Evolutionary conservation across 148 eudicot species (phyloP).

Genomic region (Limonium bicolor): DNA sequence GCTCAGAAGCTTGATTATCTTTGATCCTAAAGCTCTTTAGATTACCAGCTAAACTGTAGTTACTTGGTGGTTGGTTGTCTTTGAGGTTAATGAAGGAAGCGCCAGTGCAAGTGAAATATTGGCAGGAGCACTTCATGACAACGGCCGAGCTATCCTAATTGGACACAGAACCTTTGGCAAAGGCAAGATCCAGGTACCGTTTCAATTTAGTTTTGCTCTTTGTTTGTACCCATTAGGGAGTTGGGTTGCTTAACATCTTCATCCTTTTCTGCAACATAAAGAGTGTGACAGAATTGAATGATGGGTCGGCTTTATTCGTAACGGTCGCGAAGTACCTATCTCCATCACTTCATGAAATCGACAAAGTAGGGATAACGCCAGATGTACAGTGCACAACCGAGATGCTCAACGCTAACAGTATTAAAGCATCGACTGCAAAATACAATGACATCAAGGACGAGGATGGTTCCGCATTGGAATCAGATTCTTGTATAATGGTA

Average conservation of each 20-base stretch:
- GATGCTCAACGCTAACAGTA: slow-evolving; percentile 43
- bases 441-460: slow-evolving; percentile 7
- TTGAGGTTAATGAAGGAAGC: slow-evolving; percentile 91
- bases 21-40: slow-evolving; percentile 2
- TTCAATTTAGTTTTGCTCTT: neutral
- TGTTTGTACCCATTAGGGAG: neutral
- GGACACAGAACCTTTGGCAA: slow-evolving; percentile 87
- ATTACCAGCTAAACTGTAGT: neutral
- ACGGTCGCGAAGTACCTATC: slow-evolving; percentile 91
- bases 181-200: slow-evolving; percentile 82
- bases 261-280: no score
- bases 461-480: slow-evolving; percentile 34
- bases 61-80: neutral
- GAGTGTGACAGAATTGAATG: slow-evolving; percentile 84
- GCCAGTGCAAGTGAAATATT: slow-evolving; percentile 97
- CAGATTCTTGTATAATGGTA: slow-evolving; percentile 79
- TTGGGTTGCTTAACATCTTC: no score
- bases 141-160: slow-evolving; percentile 81
- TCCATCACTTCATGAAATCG: slow-evolving; percentile 78
- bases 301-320: slow-evolving; percentile 84
- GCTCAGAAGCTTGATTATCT: no score
- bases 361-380: slow-evolving; percentile 81
- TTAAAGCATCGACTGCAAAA: slow-evolving; percentile 18
- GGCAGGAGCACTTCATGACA: slow-evolving; percentile 92
- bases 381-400: slow-evolving; percentile 81